phyloP scores from a whole-genome alignment of 2,329 filamentous ascomycete genomes.

The Ophiocordyceps camponoti-rufipedis region DNA sequence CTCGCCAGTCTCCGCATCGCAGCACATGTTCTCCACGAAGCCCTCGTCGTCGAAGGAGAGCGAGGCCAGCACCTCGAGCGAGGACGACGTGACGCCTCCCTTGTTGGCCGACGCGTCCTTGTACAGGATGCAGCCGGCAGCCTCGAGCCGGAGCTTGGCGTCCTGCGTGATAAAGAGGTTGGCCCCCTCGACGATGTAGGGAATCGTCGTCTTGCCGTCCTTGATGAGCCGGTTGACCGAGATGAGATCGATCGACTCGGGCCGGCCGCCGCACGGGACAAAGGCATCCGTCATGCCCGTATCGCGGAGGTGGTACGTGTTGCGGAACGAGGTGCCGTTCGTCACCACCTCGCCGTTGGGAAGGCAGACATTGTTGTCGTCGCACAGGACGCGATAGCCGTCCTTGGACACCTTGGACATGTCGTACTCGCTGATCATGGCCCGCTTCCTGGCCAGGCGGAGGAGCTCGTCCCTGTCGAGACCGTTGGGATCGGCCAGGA shows the following conservation, averaged over 20 bases:
- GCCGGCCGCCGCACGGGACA: constrained; percentile 89
- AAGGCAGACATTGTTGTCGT: constrained; percentile 76
- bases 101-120: constrained; percentile 99
- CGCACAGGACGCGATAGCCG: constrained; percentile 82
- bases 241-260: constrained; percentile 87
- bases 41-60: constrained; percentile 81
- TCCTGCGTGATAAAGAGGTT: constrained; percentile 99
- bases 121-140: constrained; percentile 87
- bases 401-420: constrained; percentile 65
- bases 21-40: constrained; percentile 90
- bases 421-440: constrained; percentile 84
- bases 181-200: constrained; percentile 93
- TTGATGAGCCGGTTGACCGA: constrained; percentile 76
- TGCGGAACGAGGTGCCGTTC: constrained; percentile 92
- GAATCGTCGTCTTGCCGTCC: constrained; percentile 71
- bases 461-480: constrained; percentile 69
- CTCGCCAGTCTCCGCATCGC: constrained; percentile 45
- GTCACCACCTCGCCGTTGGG: constrained; percentile 71
- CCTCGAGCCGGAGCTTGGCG: constrained; percentile 84
- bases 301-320: constrained; percentile 84
- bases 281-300: constrained; percentile 68
- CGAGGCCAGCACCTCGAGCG: constrained; percentile 85
- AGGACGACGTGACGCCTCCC: constrained; percentile 93
- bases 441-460: constrained; percentile 67
- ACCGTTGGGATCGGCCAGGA: constrained; percentile 82